A percentile compares a stretch with the other conserved stretches of the same genome.
phyloP scores from a whole-genome alignment of 139 green algal species.

The Asterochloris sp. region DNA sequence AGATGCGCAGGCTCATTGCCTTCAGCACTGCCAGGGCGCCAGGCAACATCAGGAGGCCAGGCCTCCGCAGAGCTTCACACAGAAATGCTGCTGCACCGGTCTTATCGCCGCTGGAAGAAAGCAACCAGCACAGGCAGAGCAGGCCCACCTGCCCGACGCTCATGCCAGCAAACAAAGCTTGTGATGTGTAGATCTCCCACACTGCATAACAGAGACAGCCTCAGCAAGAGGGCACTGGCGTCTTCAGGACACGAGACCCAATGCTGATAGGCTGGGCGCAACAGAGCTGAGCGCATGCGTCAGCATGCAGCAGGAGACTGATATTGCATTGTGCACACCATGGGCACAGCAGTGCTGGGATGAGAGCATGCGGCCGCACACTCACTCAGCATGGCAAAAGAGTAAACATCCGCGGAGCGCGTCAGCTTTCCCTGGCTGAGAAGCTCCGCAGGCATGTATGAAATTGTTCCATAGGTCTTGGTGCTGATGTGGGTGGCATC shows the following conservation, averaged over 20 bases:
- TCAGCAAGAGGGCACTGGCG: no score
- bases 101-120: no score
- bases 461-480: constrained; percentile 38
- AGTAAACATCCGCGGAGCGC: constrained; percentile 39
- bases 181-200: constrained; percentile 41
- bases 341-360: neutral
- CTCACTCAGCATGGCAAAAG: constrained; percentile 39
- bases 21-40: no score
- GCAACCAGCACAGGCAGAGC: neutral
- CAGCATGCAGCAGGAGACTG: neutral
- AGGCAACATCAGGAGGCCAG: no score
- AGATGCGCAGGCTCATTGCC: neutral
- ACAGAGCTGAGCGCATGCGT: no score
- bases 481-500: constrained; percentile 41
- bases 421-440: constrained; percentile 33
- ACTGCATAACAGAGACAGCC: constrained; percentile 1
- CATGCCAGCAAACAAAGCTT: constrained; percentile 26
- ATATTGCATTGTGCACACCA: neutral
- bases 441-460: constrained; percentile 49
- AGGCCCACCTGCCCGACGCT: constrained; percentile 19
- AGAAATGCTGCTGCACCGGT: no score
- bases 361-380: neutral
- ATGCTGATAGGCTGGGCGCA: neutral
- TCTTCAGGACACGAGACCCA: no score
- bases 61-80: no score